Evolutionary conservation across 768 basidiomycete species (phyloP), one percentile per base, ranked within the genome.

Genomic region (Hericium rajendrae): DNA sequence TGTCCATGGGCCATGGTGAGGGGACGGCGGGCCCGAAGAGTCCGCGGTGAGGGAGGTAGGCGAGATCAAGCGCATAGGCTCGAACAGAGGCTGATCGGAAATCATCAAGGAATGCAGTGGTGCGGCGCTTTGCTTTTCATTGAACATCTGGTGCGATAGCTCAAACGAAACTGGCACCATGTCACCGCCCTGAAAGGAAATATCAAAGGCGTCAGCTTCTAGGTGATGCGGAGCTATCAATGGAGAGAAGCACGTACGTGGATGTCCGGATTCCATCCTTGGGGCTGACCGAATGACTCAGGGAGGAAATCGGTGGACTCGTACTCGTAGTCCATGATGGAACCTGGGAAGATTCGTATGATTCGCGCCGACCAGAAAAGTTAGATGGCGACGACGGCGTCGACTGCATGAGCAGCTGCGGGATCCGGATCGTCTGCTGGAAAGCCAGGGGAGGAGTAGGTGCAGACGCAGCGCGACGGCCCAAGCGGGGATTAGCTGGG

Each of bases 371-470:
- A 85, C 79, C 26, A 77, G 71, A 15, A 73, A 51, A 63, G 69
- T 64, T 12, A 10, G 81, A 79, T 12, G 83, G 84, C 38, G 85
- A 85, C 10, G 80, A 76, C 9, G 84, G 84, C 67, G 80, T 84
- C 13, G 84, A 84, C 4, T 83, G 81, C 76, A 75, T 75, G 71
- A 70, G 73, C 6, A 89, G 78, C 60, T 77, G 80, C 22, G 87
- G 87, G 43, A 88, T 75, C 67, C 80, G 81, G 65, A 89, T 87
- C 1, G 78, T 76, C 71, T 88, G 86, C 70, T 88, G 86, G 62
- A 79, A 81, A 3, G 79, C 65, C 11, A 82, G 83, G 0, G 78
- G 75, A 3, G 85, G 85, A 10, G 85, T 86, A 4, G 88, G 86
- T 9, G 77, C 85, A 55, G 78, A 81, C 32, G 71, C 68, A 18